Evolutionary conservation across 768 basidiomycete genomes (phyloP), one percentile per base, ranked within the genome.

Genomic region (Mycena floridula): DNA sequence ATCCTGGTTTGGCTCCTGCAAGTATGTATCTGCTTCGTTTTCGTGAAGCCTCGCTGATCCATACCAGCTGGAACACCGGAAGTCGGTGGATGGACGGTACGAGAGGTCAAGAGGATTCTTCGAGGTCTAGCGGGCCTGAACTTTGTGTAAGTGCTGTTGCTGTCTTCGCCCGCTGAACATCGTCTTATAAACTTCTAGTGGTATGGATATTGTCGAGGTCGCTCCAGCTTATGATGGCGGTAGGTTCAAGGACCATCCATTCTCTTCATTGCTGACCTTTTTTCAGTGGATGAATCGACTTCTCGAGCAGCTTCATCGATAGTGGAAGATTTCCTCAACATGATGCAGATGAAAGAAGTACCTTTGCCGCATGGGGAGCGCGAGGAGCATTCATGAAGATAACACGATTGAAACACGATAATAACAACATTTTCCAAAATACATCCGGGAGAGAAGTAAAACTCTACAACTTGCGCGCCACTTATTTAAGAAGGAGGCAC

Each of bases 11-110:
- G 37, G 80, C 80, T 25, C 80, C 81, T 18, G 79, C 73, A 4
- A 79, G 76, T 76, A 55, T 49, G 76, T 63, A 13, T 44, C 9
- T 13, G 30, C 24, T 16, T n/a, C 55, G 20, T 54, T 5, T n/a
- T 18, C 6, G 7, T 28, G 16, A 37, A 30, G 43, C 7, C 16
- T 23, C 28, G 5, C 32, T 24, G 15, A 13, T 20, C 8, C 5
- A 4, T 25, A 37, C 20, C 40, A 56, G 55, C 54, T 23, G 54
- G 54, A 5, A 56, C 54, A 3, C 54, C 54, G 16, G 54, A 56
- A 51, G 67, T 71, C 2, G 81, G 81, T 38, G 81, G 80, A 7
- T 82, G 78, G 79, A 79, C 81, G 18, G 77, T 70, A 5, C 72
- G 81, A 36, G 81, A 82, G 58, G 69, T 79, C 37, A 80, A 81